Evolutionary conservation across 2,329 filamentous ascomycete species (phyloP).

Genomic region (Amauroascus niger): DNA sequence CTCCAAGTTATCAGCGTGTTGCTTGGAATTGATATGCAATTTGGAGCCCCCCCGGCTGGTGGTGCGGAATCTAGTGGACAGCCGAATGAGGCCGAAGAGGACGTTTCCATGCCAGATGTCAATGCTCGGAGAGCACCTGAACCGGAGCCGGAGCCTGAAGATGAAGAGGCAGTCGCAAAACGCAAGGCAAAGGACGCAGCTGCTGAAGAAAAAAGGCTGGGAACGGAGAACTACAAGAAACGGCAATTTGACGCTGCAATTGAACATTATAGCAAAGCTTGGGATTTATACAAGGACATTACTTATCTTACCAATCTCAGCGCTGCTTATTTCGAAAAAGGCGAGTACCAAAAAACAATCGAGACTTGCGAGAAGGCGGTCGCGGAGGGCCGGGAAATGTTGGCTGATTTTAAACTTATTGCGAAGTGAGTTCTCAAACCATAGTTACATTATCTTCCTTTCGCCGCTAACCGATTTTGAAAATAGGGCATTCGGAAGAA

Average conservation of each 20-base stretch:
- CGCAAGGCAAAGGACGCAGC: constrained; percentile 86
- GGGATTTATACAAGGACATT: constrained; percentile 91
- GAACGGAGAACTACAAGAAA: constrained; percentile 97
- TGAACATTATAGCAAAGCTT: constrained; percentile 86
- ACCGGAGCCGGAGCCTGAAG: constrained; percentile 51
- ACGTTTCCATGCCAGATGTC: constrained; percentile 70
- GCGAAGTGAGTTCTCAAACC: constrained; percentile 55
- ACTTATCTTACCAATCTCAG: constrained; percentile 95
- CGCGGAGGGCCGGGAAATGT: constrained; percentile 77
- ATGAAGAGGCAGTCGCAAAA: constrained; percentile 74
- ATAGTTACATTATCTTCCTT: neutral
- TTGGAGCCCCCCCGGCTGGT: constrained; percentile 46
- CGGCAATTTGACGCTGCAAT: constrained; percentile 92
- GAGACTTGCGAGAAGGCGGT: constrained; percentile 80
- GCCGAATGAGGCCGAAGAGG: constrained; percentile 52
- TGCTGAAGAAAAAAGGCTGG: constrained; percentile 87
- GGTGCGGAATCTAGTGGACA: constrained; percentile 33
- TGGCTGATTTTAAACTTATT: constrained; percentile 95
- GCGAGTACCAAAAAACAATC: constrained; percentile 79
- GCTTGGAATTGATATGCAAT: constrained; percentile 85
- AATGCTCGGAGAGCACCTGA: constrained; percentile 38
- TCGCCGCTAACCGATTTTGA: constrained; percentile 13
- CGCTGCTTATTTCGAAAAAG: constrained; percentile 91
- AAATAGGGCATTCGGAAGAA: constrained; percentile 72
- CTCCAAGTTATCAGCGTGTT: constrained; percentile 88